A percentile compares a stretch with the other conserved stretches of the same genome.
These are phyloP conservation scores for Fusarium sp. DNA, from an alignment of 2,329 filamentous ascomycete species.

Conservation along the genomic window DNA sequence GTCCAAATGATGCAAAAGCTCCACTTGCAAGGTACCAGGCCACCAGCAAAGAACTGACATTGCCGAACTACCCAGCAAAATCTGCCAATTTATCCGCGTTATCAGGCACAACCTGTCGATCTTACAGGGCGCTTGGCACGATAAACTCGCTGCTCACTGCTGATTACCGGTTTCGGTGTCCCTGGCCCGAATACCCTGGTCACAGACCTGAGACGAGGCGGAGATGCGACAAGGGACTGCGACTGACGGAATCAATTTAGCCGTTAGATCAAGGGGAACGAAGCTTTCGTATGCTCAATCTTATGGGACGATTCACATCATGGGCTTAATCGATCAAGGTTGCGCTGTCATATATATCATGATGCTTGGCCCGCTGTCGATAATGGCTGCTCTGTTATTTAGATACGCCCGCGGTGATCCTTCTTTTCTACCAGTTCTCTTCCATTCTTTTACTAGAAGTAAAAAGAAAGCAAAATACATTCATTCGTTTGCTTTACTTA, in stretches of 20 bases:
- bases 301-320: constrained; percentile 21
- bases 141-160: constrained; percentile 17
- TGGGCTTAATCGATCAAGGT: constrained; percentile 9
- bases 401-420: constrained; percentile 25
- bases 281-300: constrained; percentile 8
- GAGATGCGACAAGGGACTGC: constrained; percentile 38
- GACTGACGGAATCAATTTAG: constrained; percentile 44
- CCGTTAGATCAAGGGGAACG: constrained; percentile 24
- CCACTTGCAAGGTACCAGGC: constrained; percentile 13
- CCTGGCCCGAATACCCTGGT: constrained; percentile 32
- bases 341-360: constrained; percentile 31
- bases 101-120: constrained; percentile 19
- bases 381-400: constrained; percentile 11
- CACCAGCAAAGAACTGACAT: constrained; percentile 14
- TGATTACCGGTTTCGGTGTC: constrained; percentile 14
- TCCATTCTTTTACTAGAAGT: constrained; percentile 7
- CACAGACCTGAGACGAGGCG: constrained; percentile 45
- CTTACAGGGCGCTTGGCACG: constrained; percentile 1
- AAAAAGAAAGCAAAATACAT: constrained; percentile 11
- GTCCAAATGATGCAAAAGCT: not conserved
- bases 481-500: constrained; percentile 5
- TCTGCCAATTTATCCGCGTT: constrained; percentile 10
- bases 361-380: constrained; percentile 3
- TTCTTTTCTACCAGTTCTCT: constrained; percentile 16
- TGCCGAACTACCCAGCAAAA: constrained; percentile 17